Conservation (phyloP, 2,329 filamentous ascomycete genomes). For the Neonectria hederae region DNA sequence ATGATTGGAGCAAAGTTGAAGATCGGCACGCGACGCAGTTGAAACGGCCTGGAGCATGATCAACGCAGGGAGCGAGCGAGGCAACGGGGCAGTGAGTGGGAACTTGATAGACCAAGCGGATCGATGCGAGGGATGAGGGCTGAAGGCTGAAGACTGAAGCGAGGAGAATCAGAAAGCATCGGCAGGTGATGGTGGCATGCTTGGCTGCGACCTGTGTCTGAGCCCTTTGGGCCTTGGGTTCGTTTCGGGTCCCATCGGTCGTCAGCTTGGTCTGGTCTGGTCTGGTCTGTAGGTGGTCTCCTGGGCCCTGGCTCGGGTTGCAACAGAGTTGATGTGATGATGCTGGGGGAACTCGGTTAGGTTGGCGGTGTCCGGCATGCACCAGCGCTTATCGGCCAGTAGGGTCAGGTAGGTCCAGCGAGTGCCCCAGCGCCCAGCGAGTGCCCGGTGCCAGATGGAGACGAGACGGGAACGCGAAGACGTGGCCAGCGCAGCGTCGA, state of each 20-base stretch:
- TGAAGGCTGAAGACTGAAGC: not conserved
- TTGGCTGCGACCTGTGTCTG: not conserved
- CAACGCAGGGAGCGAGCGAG: constrained; percentile 37
- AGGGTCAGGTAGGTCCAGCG: not conserved
- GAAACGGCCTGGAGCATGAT: constrained; percentile 39
- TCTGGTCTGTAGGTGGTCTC: constrained; percentile 1
- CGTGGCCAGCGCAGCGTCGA: not conserved
- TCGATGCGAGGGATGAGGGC: constrained; percentile 1
- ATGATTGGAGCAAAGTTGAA: constrained; percentile 32
- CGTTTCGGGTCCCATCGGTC: not conserved
- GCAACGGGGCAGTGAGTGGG: constrained; percentile 30
- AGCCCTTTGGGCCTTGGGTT: not conserved
- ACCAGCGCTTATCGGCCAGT: constrained; percentile 9
- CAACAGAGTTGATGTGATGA: not conserved
- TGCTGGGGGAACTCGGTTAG: not conserved
- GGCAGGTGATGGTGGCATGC: constrained; percentile 10
- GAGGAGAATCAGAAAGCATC: not conserved
- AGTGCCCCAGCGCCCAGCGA: not conserved
- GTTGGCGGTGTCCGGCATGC: constrained; percentile 8
- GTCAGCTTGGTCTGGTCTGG: constrained; percentile 1
- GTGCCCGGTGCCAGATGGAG: not conserved
- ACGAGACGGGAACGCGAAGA: not conserved
- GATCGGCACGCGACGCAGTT: constrained; percentile 37
- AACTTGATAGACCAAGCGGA: constrained; percentile 16
- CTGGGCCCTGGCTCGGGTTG: constrained; percentile 20